Base-by-base conservation (phyloP, 768 basidiomycete species). In the Phaeotremella fagi region DNA sequence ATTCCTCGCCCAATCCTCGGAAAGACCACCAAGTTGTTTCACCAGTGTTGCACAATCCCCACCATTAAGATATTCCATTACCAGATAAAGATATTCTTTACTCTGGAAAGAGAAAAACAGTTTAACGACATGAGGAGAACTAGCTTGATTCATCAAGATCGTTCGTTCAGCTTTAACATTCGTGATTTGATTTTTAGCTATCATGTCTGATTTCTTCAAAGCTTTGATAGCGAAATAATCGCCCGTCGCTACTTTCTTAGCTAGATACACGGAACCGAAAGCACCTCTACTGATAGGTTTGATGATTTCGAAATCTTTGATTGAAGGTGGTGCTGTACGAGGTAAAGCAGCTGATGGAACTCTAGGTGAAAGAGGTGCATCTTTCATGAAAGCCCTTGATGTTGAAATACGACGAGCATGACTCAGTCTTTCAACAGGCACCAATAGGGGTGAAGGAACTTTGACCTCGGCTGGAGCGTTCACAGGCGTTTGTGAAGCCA, bases 151-250 rank as follows among this genome's bases (percentile, higher is more conserved):
- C 95, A 99, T 99, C 63, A 99, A 81, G 67, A 99, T 99, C 85
- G 95, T 98, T 52, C 95, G 82, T 78, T 99, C 95, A 1, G 95
- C 95, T 77, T 98, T 98, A 75, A 99, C 95, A 72, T 98, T 99
- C 45, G 95, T 98, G 73, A 99, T 94, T 75, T 99, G 95, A 78
- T 99, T 99, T 82, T 99, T 99, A 35, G 95, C 89, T 73, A 99
- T 98, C 95, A 99, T 99, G 76, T 99, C 95, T n/a, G 91, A 90
- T 79, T 99, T 99, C 79, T 94, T 97, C 71, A 99, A 77, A n/a
- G 98, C 92, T 76, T 99, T 99, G 82, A 99, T 94, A 24, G 95
- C 95, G 77, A 86, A 99, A 76, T 97, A 98, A 75, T 98, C 95
- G 48, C 95, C 95, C 1, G 95, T 99, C 4, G 82, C 87, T 66